phyloP scores from a whole-genome alignment of 2,329 filamentous ascomycete species.

The Scleromitrula shiraiana region DNA sequence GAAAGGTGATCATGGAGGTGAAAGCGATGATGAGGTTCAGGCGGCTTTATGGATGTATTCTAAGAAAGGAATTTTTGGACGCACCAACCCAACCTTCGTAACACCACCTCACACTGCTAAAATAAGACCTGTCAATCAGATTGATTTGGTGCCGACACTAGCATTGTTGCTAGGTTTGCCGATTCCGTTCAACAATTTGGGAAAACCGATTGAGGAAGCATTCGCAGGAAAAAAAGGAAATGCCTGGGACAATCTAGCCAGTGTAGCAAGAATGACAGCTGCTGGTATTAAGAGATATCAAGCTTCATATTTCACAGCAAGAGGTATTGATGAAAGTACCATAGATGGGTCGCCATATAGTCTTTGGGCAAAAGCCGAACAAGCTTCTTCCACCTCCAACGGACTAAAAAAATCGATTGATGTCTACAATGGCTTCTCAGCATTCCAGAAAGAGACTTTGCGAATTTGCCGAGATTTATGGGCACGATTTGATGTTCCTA shows the following conservation, averaged over 20 bases:
- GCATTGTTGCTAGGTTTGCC: conserved; percentile 82
- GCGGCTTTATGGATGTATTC: conserved; percentile 99
- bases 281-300: conserved; percentile 90
- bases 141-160: conserved; percentile 89
- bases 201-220: conserved; percentile 86
- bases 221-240: conserved; percentile 65
- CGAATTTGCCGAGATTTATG: conserved; percentile 75
- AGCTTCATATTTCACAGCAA: conserved; percentile 66
- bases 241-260: conserved; percentile 69
- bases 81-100: conserved; percentile 52
- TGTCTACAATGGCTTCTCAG: conserved; percentile 51
- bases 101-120: conserved; percentile 65
- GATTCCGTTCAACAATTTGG: conserved; percentile 93
- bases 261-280: conserved; percentile 67
- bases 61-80: conserved; percentile 75
- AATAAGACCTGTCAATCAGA: conserved; percentile 69
- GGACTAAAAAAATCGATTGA: conserved; percentile 35
- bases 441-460: conserved; percentile 74
- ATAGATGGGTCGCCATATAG: conserved; percentile 45
- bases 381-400: conserved; percentile 13
- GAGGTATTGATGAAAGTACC: conserved; percentile 56
- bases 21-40: conserved; percentile 92
- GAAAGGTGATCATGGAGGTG: conserved; percentile 96
- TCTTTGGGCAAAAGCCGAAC: conserved; percentile 49
- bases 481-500: conserved; percentile 83